Conservation (phyloP, 768 basidiomycete genomes). For the Tulasnella sp. region DNA sequence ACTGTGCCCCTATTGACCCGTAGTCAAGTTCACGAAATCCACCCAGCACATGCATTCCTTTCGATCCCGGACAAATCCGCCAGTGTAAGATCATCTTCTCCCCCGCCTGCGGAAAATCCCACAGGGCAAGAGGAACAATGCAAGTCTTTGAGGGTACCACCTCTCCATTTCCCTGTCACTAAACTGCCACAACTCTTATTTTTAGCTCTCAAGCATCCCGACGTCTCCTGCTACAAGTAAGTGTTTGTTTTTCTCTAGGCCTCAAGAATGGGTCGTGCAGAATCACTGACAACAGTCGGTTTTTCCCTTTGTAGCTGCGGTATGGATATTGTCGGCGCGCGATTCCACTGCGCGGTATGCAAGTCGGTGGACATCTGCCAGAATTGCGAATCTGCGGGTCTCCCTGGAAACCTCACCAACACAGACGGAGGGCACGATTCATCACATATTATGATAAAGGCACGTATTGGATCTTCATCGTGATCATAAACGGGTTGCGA, state of each 20-base stretch:
- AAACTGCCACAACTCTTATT: neutral
- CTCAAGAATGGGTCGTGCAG: neutral
- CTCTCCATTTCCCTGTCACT: too few species aligned
- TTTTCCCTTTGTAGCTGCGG: conserved; percentile 46
- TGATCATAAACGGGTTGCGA: conserved; percentile 6
- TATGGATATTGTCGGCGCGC: conserved; percentile 81
- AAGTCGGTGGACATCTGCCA: conserved; percentile 74
- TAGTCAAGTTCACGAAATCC: conserved; percentile 84
- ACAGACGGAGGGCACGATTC: conserved; percentile 62
- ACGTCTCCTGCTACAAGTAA: conserved; percentile 79
- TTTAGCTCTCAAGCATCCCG: conserved; percentile 64
- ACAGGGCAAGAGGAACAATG: conserved; percentile 17
- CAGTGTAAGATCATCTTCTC: neutral
- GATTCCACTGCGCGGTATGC: conserved; percentile 88
- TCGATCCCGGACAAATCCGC: conserved; percentile 46
- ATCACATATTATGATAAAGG: conserved; percentile 92
- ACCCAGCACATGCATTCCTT: conserved; percentile 81
- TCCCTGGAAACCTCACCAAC: conserved; percentile 65
- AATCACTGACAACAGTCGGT: too few species aligned
- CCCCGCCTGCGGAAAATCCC: neutral
- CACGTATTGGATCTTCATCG: conserved; percentile 23
- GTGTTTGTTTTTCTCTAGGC: conserved; percentile 28
- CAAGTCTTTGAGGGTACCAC: neutral
- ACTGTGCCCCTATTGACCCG: too few species aligned
- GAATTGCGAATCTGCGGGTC: conserved; percentile 76